Conservation (phyloP, 2,329 filamentous ascomycete species). For the Exutisphaerella laricina region DNA sequence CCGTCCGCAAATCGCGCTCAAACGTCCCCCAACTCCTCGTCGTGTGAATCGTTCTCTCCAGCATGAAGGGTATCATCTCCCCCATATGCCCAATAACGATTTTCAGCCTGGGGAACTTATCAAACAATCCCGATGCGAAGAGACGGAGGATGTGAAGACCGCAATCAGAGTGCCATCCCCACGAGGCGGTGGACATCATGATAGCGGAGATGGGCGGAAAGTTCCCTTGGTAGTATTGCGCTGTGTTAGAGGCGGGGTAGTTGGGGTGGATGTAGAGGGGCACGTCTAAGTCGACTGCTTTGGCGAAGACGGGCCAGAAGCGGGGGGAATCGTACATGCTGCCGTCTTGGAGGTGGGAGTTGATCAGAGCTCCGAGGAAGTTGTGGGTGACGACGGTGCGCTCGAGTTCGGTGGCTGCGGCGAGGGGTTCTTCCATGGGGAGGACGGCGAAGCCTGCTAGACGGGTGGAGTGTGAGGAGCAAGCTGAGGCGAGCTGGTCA, state of each 20-base stretch:
- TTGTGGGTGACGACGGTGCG: constrained; percentile 21
- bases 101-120: constrained; percentile 49
- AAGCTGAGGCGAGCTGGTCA: constrained; percentile 20
- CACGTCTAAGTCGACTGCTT: constrained; percentile 40
- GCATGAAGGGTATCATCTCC: constrained; percentile 51
- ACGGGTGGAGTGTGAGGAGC: constrained; percentile 16
- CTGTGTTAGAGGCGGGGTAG: constrained; percentile 33
- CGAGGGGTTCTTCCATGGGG: constrained; percentile 24
- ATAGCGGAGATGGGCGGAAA: constrained; percentile 24
- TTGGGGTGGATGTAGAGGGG: constrained; percentile 48
- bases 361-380: constrained; percentile 28
- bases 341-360: constrained; percentile 24
- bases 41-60: constrained; percentile 40
- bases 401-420: constrained; percentile 23
- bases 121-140: constrained; percentile 51
- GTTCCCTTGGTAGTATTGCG: constrained; percentile 36
- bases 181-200: constrained; percentile 23
- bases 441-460: constrained; percentile 26
- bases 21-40: constrained; percentile 27
- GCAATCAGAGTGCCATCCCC: constrained; percentile 48
- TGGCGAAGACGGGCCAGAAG: constrained; percentile 26
- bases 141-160: constrained; percentile 47
- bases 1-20: constrained; percentile 33
- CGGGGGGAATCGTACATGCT: constrained; percentile 22
- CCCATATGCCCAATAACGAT: constrained; percentile 53